A percentile compares a stretch with the other conserved stretches of the same genome.
These are phyloP conservation scores for Picea mariana DNA, from an alignment of 83 land plant species.

Conservation along the genomic window DNA sequence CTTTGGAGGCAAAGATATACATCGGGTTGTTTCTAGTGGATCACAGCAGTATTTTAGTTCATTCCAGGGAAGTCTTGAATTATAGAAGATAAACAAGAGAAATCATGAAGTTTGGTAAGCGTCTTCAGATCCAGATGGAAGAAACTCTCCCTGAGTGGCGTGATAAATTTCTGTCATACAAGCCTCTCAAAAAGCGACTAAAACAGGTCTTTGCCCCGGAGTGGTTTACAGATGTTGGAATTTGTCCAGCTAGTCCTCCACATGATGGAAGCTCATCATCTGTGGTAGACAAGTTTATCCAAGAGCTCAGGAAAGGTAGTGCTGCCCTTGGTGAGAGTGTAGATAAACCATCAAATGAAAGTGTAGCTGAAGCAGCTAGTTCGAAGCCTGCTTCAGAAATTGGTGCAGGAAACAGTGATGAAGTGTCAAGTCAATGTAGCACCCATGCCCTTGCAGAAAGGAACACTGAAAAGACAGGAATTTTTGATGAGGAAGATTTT, in stretches of 20 bases:
- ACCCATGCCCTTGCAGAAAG: background rate
- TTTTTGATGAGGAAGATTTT: constrained; percentile 25
- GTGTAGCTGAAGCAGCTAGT: background rate
- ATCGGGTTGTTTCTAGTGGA: background rate
- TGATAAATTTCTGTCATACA: constrained; percentile 73
- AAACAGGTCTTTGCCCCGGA: constrained; percentile 32
- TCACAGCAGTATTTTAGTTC: background rate
- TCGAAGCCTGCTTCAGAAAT: constrained; percentile 10
- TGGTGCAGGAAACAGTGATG: background rate
- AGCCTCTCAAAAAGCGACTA: constrained; percentile 72
- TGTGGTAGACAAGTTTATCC: constrained; percentile 9
- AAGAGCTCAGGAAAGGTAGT: constrained; percentile 21
- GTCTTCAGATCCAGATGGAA: constrained; percentile 63
- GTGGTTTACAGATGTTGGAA: constrained; percentile 36
- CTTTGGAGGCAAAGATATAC: background rate
- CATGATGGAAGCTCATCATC: background rate
- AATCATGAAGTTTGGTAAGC: constrained; percentile 81
- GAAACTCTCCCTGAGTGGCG: constrained; percentile 84
- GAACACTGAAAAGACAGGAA: background rate
- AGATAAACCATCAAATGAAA: constrained; percentile 12
- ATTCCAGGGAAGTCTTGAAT: background rate
- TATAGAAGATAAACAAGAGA: constrained; percentile 5
- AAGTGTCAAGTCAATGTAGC: constrained; percentile 7
- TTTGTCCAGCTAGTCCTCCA: constrained; percentile 19
- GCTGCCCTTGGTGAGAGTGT: background rate